Evolutionary conservation across 441 rosid species (phyloP).

Genomic region (Populus hybrid): DNA sequence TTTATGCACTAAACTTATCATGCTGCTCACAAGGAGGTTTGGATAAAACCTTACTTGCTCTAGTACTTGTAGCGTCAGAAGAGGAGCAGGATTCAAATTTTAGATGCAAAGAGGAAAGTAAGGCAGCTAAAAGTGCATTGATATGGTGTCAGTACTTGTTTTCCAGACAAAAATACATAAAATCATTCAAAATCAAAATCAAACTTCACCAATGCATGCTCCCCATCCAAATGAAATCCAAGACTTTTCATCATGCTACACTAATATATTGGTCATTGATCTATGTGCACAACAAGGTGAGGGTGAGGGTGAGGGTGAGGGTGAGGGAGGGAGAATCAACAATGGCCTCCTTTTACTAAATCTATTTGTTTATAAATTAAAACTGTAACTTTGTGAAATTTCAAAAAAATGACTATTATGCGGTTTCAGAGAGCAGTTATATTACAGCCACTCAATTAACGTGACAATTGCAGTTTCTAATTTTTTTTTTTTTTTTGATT

Average conservation of each 20-base stretch:
- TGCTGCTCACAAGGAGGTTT: slow-evolving; percentile 1
- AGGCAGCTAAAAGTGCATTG: neutral
- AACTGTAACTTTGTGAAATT: neutral
- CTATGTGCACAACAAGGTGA: neutral
- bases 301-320: no score
- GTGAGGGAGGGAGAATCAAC: neutral
- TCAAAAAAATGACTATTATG: neutral
- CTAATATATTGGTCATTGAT: neutral
- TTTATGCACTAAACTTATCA: slow-evolving; percentile 13
- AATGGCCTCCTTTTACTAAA: neutral
- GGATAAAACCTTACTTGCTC: neutral
- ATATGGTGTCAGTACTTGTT: neutral
- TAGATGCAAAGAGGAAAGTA: neutral
- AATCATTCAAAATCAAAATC: slow-evolving; percentile 9
- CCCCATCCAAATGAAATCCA: neutral
- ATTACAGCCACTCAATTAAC: neutral
- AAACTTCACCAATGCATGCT: neutral
- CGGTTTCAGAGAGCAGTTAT: neutral
- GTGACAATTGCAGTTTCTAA: neutral
- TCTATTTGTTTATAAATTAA: neutral
- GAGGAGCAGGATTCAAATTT: neutral
- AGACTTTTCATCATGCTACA: neutral
- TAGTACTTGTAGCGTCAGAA: neutral
- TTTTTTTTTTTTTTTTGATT: neutral
- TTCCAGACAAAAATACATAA: slow-evolving; percentile 4